Conservation (phyloP, 257 asterid genomes). For the Solanum ahanhuiri region DNA sequence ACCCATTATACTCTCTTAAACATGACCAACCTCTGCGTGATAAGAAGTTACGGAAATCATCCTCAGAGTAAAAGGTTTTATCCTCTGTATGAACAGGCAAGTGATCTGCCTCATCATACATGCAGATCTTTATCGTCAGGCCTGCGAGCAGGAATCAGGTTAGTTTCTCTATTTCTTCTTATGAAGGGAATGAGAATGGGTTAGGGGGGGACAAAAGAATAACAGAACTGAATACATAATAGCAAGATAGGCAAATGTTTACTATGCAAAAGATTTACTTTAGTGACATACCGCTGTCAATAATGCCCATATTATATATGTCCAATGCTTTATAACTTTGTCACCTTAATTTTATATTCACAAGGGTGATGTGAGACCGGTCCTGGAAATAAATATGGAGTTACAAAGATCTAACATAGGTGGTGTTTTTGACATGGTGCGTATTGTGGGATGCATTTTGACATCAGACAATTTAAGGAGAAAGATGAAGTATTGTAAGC, state of each 20-base stretch:
- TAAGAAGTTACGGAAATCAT: constrained; percentile 55
- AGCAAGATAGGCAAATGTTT: neutral
- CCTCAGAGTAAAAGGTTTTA: constrained; percentile 57
- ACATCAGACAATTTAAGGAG: neutral
- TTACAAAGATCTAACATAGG: neutral
- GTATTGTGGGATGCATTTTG: neutral
- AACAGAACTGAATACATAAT: neutral
- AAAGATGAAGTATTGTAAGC: neutral
- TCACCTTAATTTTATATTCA: neutral
- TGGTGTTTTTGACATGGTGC: neutral
- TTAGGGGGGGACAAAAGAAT: neutral
- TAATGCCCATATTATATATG: neutral
- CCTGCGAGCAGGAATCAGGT: constrained; percentile 25
- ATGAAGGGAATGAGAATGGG: neutral
- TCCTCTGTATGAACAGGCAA: constrained; percentile 55
- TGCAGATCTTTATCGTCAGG: constrained; percentile 48
- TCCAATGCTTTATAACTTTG: neutral
- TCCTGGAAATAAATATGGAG: neutral
- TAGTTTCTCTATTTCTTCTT: neutral
- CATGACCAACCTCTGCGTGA: constrained; percentile 63
- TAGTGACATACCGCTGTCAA: neutral
- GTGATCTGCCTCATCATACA: constrained; percentile 47
- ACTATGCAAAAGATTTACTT: neutral
- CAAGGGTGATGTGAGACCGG: neutral
- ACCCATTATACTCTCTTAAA: constrained; percentile 57